Evolutionary conservation across 441 rosid species (phyloP).

Genomic region (Croton setiger): DNA sequence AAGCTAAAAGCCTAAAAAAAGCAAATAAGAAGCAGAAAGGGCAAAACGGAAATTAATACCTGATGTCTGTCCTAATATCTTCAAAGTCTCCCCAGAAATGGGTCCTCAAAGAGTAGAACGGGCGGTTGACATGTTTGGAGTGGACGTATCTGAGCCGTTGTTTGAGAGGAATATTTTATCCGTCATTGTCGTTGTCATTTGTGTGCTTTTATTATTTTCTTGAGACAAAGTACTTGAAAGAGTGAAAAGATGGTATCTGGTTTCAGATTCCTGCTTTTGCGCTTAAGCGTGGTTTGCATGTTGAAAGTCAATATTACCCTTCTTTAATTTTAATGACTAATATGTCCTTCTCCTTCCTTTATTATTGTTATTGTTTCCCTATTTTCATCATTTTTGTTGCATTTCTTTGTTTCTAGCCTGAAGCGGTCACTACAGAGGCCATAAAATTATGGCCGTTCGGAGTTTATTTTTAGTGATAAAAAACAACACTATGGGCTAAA

Average conservation of each 20-base stretch:
- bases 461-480: too few relatives aligned
- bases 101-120: conserved; percentile 25
- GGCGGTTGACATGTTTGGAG: conserved; percentile 26
- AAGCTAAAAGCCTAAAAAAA: conserved; percentile 12
- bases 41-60: conserved; percentile 37
- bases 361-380: background rate
- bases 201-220: background rate
- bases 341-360: background rate
- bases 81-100: background rate
- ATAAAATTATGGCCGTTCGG: too few relatives aligned
- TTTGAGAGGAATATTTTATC: background rate
- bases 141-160: conserved; percentile 31
- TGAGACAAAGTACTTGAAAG: conserved; percentile 19
- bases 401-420: too few relatives aligned
- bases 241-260: conserved; percentile 12
- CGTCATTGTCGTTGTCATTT: conserved; percentile 1
- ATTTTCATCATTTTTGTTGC: too few relatives aligned
- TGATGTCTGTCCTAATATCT: conserved; percentile 25
- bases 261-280: conserved; percentile 12
- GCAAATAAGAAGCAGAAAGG: conserved; percentile 25
- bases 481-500: too few relatives aligned
- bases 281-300: conserved; percentile 3
- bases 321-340: background rate
- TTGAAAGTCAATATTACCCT: conserved; percentile 3
- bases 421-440: too few relatives aligned